phyloP scores from a whole-genome alignment of 352 stramenopile genomes.

The Globisporangium rhizosaccharum region DNA sequence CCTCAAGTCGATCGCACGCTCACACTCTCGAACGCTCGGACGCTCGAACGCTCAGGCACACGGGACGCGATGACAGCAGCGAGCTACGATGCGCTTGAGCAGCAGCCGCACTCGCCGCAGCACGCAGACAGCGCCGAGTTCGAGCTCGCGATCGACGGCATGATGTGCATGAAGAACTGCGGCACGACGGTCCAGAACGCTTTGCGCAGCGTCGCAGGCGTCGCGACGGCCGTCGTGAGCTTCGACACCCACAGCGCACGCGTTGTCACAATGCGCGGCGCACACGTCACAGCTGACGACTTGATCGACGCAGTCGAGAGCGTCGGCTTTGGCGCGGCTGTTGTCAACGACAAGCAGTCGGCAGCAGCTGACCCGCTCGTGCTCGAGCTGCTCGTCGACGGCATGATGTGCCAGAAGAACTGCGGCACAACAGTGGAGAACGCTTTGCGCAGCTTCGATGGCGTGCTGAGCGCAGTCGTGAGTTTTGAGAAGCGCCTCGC shows the following conservation, averaged over 20 bases:
- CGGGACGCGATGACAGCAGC: not conserved
- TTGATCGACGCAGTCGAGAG: conserved; percentile 73
- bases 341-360: conserved; percentile 10
- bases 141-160: conserved; percentile 87
- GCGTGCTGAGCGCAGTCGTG: conserved; percentile 65
- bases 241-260: conserved; percentile 60
- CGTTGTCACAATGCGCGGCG: conserved; percentile 42
- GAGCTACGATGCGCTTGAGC: not conserved
- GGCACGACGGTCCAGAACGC: conserved; percentile 86
- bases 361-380: conserved; percentile 22
- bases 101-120: not conserved
- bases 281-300: conserved; percentile 29
- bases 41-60: too few species aligned
- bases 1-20: too few species aligned
- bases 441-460: conserved; percentile 69
- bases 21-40: too few species aligned
- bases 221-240: conserved; percentile 56
- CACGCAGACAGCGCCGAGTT: not conserved
- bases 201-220: conserved; percentile 58
- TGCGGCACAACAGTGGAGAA: conserved; percentile 89
- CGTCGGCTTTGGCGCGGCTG: conserved; percentile 66
- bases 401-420: conserved; percentile 96
- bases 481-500: conserved; percentile 68
- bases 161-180: conserved; percentile 96
- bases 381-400: conserved; percentile 79